A percentile compares a stretch with the other conserved stretches of the same genome.
Conservation (phyloP, 345 rosid genomes). For the Turritis glabra region DNA sequence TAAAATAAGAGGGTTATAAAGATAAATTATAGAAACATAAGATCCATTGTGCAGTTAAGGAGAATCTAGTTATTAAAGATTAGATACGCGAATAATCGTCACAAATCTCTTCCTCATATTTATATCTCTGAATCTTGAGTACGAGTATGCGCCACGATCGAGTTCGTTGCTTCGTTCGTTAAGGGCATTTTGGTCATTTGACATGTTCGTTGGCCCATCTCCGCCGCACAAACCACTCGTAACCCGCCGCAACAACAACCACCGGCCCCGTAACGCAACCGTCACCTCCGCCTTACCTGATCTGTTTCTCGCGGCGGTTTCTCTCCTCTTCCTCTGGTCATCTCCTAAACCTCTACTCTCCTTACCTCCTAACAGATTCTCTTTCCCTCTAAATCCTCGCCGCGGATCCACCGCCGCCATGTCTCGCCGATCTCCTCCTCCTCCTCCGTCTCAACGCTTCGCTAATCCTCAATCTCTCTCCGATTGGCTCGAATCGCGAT, state of each 20-base stretch:
- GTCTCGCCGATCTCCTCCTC: conserved; percentile 45
- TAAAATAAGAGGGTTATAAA: background rate
- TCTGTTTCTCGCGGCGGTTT: conserved; percentile 47
- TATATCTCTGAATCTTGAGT: background rate
- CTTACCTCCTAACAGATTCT: conserved; percentile 40
- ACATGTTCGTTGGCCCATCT: conserved; percentile 40
- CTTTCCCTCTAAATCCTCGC: conserved; percentile 48
- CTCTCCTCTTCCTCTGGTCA: conserved; percentile 45
- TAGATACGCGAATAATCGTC: conserved; percentile 21
- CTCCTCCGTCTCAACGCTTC: conserved; percentile 45
- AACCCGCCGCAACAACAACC: conserved; percentile 36
- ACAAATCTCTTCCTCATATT: conserved; percentile 28
- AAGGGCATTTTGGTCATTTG: conserved; percentile 33
- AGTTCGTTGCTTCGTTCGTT: background rate
- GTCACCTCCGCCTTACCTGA: conserved; percentile 42
- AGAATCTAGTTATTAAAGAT: conserved; percentile 13
- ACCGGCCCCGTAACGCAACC: conserved; percentile 24
- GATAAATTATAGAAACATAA: background rate
- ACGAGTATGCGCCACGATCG: conserved; percentile 32
- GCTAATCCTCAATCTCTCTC: conserved; percentile 76
- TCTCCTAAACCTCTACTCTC: conserved; percentile 39
- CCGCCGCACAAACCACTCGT: conserved; percentile 34
- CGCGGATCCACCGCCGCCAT: conserved; percentile 48
- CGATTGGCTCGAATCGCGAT: conserved; percentile 81
- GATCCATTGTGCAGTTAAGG: conserved; percentile 2